Evolutionary conservation across 2,329 filamentous ascomycete species (phyloP).

Genomic region (Neopestalotiopsis sp.): DNA sequence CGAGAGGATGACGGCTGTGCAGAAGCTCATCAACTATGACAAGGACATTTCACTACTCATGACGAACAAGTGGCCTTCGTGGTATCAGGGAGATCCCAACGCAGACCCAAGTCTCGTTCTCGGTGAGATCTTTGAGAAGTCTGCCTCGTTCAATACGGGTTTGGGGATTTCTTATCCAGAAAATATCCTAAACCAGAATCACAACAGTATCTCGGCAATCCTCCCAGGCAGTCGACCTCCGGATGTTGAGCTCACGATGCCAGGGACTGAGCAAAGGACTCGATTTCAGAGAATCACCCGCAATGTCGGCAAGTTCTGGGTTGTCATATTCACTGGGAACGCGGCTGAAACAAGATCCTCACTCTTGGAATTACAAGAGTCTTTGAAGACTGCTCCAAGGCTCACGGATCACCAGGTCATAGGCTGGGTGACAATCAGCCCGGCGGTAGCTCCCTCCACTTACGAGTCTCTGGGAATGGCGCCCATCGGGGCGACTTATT

Average conservation of each 20-base stretch:
- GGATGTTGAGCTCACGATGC: neutral
- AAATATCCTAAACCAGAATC: neutral
- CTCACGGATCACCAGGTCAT: neutral
- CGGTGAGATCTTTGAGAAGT: conserved; percentile 55
- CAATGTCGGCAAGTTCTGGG: conserved; percentile 3
- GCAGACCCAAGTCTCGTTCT: conserved; percentile 52
- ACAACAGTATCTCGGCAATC: neutral
- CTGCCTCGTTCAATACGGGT: conserved; percentile 29
- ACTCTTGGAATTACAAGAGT: neutral
- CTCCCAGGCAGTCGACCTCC: neutral
- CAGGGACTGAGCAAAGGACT: neutral
- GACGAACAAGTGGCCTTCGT: conserved; percentile 43
- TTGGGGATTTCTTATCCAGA: conserved; percentile 59
- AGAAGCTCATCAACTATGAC: conserved; percentile 65
- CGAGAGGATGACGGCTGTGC: conserved; percentile 66
- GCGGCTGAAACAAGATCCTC: neutral
- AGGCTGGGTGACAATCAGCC: neutral
- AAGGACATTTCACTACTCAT: conserved; percentile 45
- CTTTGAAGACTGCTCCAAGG: neutral
- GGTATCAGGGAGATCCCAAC: conserved; percentile 44
- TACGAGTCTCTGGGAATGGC: neutral
- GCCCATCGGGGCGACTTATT: neutral
- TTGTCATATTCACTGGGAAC: neutral
- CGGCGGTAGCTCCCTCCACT: neutral
- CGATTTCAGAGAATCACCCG: neutral